These are phyloP conservation scores for Lyophyllum decastes DNA, from an alignment of 768 basidiomycete species.

Conservation along the genomic window DNA sequence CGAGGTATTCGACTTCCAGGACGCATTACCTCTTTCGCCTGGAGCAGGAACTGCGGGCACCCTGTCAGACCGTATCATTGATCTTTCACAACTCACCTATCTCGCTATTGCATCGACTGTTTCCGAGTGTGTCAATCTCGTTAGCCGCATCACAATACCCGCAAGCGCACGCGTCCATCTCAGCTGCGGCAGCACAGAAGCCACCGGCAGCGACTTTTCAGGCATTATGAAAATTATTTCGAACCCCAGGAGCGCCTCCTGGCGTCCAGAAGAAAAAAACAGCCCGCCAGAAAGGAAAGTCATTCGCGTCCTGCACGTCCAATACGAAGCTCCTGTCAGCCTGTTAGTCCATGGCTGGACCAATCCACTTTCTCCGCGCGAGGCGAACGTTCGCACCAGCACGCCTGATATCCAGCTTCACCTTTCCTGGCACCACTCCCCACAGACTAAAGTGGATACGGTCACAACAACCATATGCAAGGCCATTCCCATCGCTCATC, in stretches of 20 bases:
- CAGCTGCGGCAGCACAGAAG: constrained; percentile 17
- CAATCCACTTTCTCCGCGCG: background rate
- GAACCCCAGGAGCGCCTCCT: constrained; percentile 5
- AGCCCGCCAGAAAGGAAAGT: constrained; percentile 6
- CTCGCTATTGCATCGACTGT: constrained; percentile 21
- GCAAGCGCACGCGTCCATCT: constrained; percentile 16
- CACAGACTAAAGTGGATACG: constrained; percentile 8
- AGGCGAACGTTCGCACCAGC: background rate
- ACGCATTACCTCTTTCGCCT: constrained; percentile 31
- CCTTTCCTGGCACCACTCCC: constrained; percentile 23
- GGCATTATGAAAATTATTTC: constrained; percentile 18
- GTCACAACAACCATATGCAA: constrained; percentile 24
- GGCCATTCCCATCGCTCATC: constrained; percentile 22
- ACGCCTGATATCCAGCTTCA: constrained; percentile 20
- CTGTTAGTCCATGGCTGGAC: constrained; percentile 20
- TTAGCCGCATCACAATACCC: constrained; percentile 25
- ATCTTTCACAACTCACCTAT: constrained; percentile 22
- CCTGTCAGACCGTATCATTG: constrained; percentile 16
- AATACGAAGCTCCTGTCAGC: constrained; percentile 10
- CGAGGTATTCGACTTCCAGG: constrained; percentile 33
- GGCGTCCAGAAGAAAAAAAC: constrained; percentile 9
- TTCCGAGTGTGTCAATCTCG: constrained; percentile 24
- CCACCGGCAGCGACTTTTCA: constrained; percentile 19
- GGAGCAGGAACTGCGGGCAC: constrained; percentile 3
- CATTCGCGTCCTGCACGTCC: constrained; percentile 15